Evolutionary conservation across 345 rosid genomes (phyloP).

Genomic region (Isatis tinctoria): DNA sequence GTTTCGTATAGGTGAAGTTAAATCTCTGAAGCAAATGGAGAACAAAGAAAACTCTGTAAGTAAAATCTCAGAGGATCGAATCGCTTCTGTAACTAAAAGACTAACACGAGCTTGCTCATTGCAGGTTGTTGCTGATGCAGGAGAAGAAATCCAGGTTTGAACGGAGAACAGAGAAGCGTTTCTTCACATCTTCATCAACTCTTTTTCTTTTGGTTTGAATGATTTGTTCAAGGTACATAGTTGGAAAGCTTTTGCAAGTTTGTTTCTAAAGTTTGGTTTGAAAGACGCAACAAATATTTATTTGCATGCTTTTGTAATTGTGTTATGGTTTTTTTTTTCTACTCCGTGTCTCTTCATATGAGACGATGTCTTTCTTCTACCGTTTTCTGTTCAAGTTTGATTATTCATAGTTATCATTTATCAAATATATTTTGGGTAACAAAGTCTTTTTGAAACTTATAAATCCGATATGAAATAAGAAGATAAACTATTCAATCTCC

Average conservation of each 20-base stretch:
- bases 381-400: background rate
- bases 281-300: slow-evolving; percentile 10
- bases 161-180: background rate
- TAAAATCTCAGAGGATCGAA: background rate
- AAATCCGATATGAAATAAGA: background rate
- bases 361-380: background rate
- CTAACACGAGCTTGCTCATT: background rate
- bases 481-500: background rate
- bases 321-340: background rate
- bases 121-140: slow-evolving; percentile 23
- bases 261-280: slow-evolving; percentile 25
- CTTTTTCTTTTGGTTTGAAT: slow-evolving; percentile 21
- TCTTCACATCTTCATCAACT: background rate
- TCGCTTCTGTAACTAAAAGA: background rate
- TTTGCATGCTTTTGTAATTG: slow-evolving; percentile 20
- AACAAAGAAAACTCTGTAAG: slow-evolving; percentile 66
- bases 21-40: slow-evolving; percentile 42
- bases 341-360: background rate
- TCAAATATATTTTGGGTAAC: background rate
- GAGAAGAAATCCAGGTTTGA: slow-evolving; percentile 28
- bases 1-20: slow-evolving; percentile 39
- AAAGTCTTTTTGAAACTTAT: background rate
- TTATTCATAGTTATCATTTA: background rate
- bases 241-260: background rate
- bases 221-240: slow-evolving; percentile 28